Evolutionary conservation across 768 basidiomycete species (phyloP), one percentile per base, ranked within the genome.

Genomic region (Sporobolomyces pararoseus): DNA sequence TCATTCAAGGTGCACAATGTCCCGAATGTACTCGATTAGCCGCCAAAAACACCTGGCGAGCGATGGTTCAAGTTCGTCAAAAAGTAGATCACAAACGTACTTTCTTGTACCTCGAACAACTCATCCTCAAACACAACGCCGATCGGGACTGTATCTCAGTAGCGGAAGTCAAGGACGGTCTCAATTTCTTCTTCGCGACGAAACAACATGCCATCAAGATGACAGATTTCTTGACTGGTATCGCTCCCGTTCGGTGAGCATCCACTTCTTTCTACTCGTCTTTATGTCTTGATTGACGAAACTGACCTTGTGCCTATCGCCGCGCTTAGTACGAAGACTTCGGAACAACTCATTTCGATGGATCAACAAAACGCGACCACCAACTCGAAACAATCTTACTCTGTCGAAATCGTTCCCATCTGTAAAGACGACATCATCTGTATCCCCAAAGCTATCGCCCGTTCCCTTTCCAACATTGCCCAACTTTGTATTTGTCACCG

Each of bases 1-100:
- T 98, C 65, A 90, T 98, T 1, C 91, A 94, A 75, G 86, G 94
- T 75, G 89, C 90, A 0, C 96, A 99, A 82, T 99, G 96, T 79
- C 87, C 91, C 0, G 91, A 93, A 74, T 99, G 96, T 77, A 84
- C 95, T 1, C 88, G 86, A 76, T 85, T 98, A 6, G 96, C 96
- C 0, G 96, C 96, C 4, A 99, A 98, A 82, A 97, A 98, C 79
- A 98, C 94, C 0, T 98, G 95, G 96, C 93, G 92, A 78, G 92
- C 95, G 1, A 84, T 92, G 44, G 94, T 99, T 2, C 96, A 98
- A 82, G 92, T 98, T n/a, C 88, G 96, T 53, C 96, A 99, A 79
- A 98, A 99, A 80, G 96, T 98, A 50, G 84, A 91, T 6, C 96
- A 99, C 79, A 99, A 99, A 81, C 87, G 96, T 66, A 98, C 96